Conservation (phyloP, 108 stramenopile genomes). For the Fragilaria crotonensis region DNA sequence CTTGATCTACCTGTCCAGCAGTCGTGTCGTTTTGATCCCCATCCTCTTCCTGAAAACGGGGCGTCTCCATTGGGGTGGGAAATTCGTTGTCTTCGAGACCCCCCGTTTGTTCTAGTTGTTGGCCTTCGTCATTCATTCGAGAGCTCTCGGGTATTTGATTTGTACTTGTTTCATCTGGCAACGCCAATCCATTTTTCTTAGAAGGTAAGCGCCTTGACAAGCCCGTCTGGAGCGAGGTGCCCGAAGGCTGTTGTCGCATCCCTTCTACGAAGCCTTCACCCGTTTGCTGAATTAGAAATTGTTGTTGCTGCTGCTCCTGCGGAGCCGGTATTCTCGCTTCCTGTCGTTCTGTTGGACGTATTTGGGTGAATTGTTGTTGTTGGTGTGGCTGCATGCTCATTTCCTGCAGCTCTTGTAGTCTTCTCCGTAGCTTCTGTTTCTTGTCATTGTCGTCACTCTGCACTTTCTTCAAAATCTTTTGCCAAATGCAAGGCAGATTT, state of each 20-base stretch:
- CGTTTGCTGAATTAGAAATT: not conserved
- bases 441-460: not conserved
- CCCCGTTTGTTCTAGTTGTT: too few species aligned
- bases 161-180: not conserved
- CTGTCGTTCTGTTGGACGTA: not conserved
- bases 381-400: not conserved
- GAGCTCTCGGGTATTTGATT: too few species aligned
- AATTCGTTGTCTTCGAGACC: too few species aligned
- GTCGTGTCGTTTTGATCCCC: too few species aligned
- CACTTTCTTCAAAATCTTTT: not conserved
- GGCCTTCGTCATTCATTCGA: too few species aligned
- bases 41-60: too few species aligned
- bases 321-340: not conserved
- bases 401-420: not conserved
- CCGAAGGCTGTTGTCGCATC: not conserved
- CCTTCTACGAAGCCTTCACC: not conserved
- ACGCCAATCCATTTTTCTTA: not conserved
- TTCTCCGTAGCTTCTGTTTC: not conserved
- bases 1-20: too few species aligned
- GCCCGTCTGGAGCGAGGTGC: not conserved
- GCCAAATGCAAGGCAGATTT: slow-evolving; percentile 7
- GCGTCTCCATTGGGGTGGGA: too few species aligned
- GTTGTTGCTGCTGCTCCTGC: not conserved
- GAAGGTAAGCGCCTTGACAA: not conserved
- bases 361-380: not conserved